Conservation (phyloP, 148 eudicot genomes). For the Nepenthes gracilis region DNA sequence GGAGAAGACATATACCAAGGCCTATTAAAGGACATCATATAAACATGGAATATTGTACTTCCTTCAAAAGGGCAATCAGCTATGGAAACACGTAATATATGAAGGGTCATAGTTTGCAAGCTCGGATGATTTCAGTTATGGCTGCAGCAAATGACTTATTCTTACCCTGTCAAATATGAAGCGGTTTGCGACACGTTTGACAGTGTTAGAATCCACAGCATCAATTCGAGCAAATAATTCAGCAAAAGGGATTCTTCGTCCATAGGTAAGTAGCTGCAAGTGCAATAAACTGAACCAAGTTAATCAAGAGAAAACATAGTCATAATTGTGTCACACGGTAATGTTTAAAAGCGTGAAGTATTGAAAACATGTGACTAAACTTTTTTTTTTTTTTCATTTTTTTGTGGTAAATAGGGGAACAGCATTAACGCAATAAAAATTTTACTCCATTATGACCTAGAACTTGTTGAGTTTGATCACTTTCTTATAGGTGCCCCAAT, state of each 20-base stretch:
- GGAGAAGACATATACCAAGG: too few species aligned
- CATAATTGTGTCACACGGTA: not conserved
- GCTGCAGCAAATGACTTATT: not conserved
- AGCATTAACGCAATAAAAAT: too few species aligned
- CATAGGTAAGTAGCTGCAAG: conserved; percentile 54
- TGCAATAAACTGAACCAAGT: not conserved
- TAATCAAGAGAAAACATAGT: not conserved
- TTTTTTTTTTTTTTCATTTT: too few species aligned
- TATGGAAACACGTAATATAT: too few species aligned
- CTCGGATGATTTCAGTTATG: not conserved
- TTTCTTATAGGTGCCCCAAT: too few species aligned
- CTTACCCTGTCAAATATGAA: conserved; percentile 53
- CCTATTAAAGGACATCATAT: too few species aligned
- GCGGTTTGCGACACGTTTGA: conserved; percentile 54
- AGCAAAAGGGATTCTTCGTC: conserved; percentile 54
- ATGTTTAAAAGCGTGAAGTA: not conserved
- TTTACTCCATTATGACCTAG: too few species aligned
- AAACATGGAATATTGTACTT: too few species aligned
- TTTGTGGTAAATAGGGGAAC: too few species aligned
- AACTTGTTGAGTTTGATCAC: too few species aligned
- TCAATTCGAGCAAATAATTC: conserved; percentile 62
- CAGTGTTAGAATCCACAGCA: conserved; percentile 45
- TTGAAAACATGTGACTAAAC: too few species aligned
- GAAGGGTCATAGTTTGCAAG: not conserved
- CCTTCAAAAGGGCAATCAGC: too few species aligned